Evolutionary conservation across 768 basidiomycete species (phyloP), one percentile per base, ranked within the genome.

Genomic region (Suillus plorans): DNA sequence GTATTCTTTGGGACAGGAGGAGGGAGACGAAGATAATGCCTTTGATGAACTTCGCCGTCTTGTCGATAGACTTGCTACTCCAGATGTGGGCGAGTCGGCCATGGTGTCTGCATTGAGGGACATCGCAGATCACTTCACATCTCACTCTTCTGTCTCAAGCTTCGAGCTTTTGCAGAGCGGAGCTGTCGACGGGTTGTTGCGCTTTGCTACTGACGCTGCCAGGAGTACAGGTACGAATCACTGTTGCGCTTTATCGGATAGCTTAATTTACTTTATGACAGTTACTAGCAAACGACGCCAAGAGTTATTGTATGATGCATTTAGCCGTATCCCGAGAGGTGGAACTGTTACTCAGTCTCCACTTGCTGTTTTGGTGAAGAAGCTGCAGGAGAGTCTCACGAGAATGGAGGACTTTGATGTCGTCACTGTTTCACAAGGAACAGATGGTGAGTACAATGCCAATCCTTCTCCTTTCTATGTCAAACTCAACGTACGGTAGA

Each of bases 351-450:
- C 71, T 28, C 88, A 85, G 74, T 88, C 83, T 9, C 87, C 86
- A 0, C 87, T 97, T 49, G 76, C 88, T 2, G 83, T 90, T 12
- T 85, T 99, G 41, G 94, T 99, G 61, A 98, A 97, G 83, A 95
- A 97, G 69, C 77, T 99, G 41, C 97, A 99, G 75, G 97, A 99
- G 77, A 93, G 91, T 73, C 78, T 99, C 28, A 97, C 97, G 13
- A 82, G 95, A 69, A 91, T 98, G 88, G 97, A 99, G 73, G 89
- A 89, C 16, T 99, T 97, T 67, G 95, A 99, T 47, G 97, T 99
- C 9, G 86, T 92, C 53, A 95, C 95, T 0, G 91, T 96, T 2
- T 85, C 92, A 25, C 91, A 89, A 75, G 89, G 86, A 50, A 86
- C 82, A 67, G 95, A 96, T 71, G 92, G 94, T 94, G 67, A 68